These are phyloP conservation scores for Staphylotrichum longicolle DNA, from an alignment of 495 filamentous ascomycete species.

Conservation along the genomic window DNA sequence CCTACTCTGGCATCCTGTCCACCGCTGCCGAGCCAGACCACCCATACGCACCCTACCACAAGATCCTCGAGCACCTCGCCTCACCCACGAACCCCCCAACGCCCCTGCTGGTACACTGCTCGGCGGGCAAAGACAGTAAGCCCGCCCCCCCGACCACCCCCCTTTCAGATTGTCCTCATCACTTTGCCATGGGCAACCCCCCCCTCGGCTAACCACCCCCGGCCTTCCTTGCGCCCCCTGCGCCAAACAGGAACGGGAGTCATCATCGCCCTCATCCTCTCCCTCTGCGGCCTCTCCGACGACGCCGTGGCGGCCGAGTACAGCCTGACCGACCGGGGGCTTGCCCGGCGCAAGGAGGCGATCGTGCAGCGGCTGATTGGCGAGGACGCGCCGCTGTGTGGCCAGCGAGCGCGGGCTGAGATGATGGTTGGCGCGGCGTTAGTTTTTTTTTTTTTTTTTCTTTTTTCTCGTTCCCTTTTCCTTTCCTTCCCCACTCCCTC, in stretches of 20 bases:
- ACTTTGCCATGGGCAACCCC: slow-evolving; percentile 34
- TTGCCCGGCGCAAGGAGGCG: slow-evolving; percentile 42
- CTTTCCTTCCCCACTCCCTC: background rate
- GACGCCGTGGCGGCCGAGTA: slow-evolving; percentile 62
- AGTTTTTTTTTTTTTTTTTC: slow-evolving; percentile 19
- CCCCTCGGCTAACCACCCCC: slow-evolving; percentile 32
- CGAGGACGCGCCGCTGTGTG: slow-evolving; percentile 41
- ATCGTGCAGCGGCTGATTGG: slow-evolving; percentile 46
- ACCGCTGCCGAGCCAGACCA: slow-evolving; percentile 37
- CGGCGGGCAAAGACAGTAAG: slow-evolving; percentile 41
- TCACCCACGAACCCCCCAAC: slow-evolving; percentile 26
- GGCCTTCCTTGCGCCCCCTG: no score
- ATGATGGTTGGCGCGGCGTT: slow-evolving; percentile 54
- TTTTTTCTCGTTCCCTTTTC: background rate
- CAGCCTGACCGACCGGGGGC: slow-evolving; percentile 55
- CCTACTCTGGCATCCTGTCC: slow-evolving; percentile 52
- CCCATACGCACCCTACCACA: slow-evolving; percentile 38
- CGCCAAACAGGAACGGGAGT: slow-evolving; percentile 53
- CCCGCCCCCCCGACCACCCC: background rate
- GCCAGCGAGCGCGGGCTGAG: slow-evolving; percentile 44
- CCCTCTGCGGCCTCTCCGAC: slow-evolving; percentile 55
- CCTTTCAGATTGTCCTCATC: background rate
- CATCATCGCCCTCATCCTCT: slow-evolving; percentile 57
- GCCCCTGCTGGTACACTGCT: slow-evolving; percentile 38
- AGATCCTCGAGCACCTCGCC: slow-evolving; percentile 45